Evolutionary conservation across 306 rosid species (phyloP), one percentile per base, ranked within the genome.

Genomic region (Macrotyloma uniflorum): DNA sequence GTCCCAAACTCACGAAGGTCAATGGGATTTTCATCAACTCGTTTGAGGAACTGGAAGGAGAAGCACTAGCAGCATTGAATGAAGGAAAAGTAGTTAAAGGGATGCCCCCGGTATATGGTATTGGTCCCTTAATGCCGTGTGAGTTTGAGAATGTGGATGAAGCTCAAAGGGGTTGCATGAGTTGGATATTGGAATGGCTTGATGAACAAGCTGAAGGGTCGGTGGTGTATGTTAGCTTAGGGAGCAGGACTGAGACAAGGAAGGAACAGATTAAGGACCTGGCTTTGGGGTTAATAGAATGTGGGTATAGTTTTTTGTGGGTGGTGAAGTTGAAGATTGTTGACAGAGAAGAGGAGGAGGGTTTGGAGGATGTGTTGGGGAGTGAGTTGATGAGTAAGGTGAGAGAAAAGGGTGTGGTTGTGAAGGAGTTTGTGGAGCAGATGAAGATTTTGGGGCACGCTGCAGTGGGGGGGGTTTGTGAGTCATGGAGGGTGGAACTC

Each of bases 401-500:
- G 77, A 74, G 59, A 69, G 83, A 50, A 0, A 83, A 67, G 51
- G 88, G 93, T 15, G 30, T 76, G 74, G 88, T 83, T 66, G 81
- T 87, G 72, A 87, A 76, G 78, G 57, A 47, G 1, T 87, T 86
- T 82, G 89, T 84, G n/a, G 71, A 82, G 16, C 89, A 89, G 47
- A 67, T 54, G 35, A 74, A 80, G 30, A 77, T 87, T 42, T 15
- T 87, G 22, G 74, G 79, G 1, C 88, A 89, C 63, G 43, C 19
- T 45, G 79, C 86, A 4, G 78, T 87, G 54, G 91, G 87, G 1
- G 1, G 89, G 93, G 3, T 87, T 87, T 74, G 8, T 89, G 16
- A 85, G 72, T 76, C 93, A 89, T 36, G 68, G 85, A 32, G 93
- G 91, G 5, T 83, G 90, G 86, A 89, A 83, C 18, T 89, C 91